Percentiles rank a stretch among this genome's conserved stretches.
phyloP scores from a whole-genome alignment of 331 rosid genomes.

The Quercus phellos region DNA sequence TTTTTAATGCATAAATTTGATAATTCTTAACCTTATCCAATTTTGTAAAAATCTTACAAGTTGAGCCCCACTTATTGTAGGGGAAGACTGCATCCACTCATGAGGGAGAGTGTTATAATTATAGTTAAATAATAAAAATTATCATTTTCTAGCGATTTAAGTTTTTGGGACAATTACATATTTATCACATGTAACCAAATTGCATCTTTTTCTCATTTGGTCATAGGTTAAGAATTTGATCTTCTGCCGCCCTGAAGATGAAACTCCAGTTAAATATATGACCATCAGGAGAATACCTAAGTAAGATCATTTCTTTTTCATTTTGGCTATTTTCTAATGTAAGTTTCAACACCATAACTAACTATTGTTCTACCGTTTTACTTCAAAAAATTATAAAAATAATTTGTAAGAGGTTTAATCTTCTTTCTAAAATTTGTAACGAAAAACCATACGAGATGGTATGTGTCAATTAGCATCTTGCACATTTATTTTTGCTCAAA shows the following conservation, averaged over 20 bases:
- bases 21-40: too few relatives aligned
- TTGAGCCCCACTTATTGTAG: too few relatives aligned
- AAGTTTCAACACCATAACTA: not conserved
- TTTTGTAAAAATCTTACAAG: too few relatives aligned
- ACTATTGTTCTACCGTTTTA: not conserved
- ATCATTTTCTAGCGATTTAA: too few relatives aligned
- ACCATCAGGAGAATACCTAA: conserved; percentile 57
- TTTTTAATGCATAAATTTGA: too few relatives aligned
- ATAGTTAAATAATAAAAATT: too few relatives aligned
- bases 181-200: not conserved
- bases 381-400: too few relatives aligned
- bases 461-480: not conserved
- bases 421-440: not conserved
- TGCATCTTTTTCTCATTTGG: not conserved
- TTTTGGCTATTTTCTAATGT: not conserved
- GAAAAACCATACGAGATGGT: not conserved
- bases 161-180: too few relatives aligned
- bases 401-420: not conserved
- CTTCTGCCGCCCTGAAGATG: conserved; percentile 62
- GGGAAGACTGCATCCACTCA: too few relatives aligned
- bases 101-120: too few relatives aligned
- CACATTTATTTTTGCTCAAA: not conserved
- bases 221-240: conserved; percentile 53
- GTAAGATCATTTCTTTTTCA: conserved; percentile 24
- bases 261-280: conserved; percentile 55